phyloP scores from a whole-genome alignment of 768 basidiomycete species.

The Suillus variegatus region DNA sequence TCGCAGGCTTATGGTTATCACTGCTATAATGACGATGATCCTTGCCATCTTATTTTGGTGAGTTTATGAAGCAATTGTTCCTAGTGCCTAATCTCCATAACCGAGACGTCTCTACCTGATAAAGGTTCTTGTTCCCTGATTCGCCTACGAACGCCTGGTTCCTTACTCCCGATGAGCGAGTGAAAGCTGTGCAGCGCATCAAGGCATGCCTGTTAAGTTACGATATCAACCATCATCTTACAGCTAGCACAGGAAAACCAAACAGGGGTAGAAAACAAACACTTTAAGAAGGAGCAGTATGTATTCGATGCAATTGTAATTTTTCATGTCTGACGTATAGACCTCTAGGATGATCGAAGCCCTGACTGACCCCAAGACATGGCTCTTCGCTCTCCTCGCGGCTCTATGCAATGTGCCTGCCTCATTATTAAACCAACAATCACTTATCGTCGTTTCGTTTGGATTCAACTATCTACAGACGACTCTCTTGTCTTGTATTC shows the following conservation, averaged over 20 bases:
- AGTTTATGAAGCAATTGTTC: conserved; percentile 10
- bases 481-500: neutral
- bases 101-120: neutral
- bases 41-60: conserved; percentile 54
- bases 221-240: neutral
- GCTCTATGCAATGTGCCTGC: neutral
- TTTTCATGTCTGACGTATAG: neutral
- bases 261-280: neutral
- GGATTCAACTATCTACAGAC: neutral
- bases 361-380: neutral
- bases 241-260: neutral
- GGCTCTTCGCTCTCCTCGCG: neutral
- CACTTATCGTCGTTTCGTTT: neutral
- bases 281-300: neutral
- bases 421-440: neutral
- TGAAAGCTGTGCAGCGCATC: neutral
- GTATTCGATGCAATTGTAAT: neutral
- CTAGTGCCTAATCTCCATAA: neutral
- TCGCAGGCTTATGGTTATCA: conserved; percentile 62
- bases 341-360: neutral
- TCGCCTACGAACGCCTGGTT: neutral
- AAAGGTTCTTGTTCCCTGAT: neutral
- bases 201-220: neutral
- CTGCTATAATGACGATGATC: conserved; percentile 53
- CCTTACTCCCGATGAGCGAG: neutral